Evolutionary conservation across 768 basidiomycete genomes (phyloP).

Genomic region (Trametes sanguinea): DNA sequence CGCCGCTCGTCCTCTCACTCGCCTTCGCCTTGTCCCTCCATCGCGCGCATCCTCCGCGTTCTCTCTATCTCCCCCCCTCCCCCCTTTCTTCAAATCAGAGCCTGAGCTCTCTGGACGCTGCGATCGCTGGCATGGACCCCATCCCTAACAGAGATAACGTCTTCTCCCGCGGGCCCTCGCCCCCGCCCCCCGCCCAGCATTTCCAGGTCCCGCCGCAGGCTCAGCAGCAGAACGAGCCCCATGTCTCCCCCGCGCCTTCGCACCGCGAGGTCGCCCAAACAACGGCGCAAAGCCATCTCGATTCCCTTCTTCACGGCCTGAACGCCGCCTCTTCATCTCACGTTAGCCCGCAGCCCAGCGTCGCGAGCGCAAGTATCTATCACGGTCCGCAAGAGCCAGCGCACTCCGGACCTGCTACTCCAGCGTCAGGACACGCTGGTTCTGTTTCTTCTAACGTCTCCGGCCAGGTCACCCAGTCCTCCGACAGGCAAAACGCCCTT

Average conservation of each 20-base stretch:
- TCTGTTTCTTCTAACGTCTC: conserved; percentile 44
- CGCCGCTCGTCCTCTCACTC: neutral
- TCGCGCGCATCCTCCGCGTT: conserved; percentile 24
- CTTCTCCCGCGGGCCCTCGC: conserved; percentile 35
- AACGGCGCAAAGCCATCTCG: conserved; percentile 61
- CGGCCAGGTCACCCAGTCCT: conserved; percentile 39
- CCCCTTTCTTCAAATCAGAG: conserved; percentile 6
- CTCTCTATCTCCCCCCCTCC: conserved; percentile 25
- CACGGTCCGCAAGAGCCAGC: conserved; percentile 31
- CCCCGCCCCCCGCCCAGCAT: conserved; percentile 28
- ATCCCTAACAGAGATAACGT: conserved; percentile 33
- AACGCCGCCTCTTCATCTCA: conserved; percentile 43
- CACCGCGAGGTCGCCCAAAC: conserved; percentile 42
- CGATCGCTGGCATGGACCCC: conserved; percentile 32
- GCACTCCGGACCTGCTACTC: conserved; percentile 47
- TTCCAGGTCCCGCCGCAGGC: conserved; percentile 26
- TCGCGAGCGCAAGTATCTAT: conserved; percentile 28
- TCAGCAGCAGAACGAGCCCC: conserved; percentile 33
- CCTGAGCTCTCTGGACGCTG: conserved; percentile 10
- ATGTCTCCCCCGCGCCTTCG: conserved; percentile 35
- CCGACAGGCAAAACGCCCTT: conserved; percentile 75
- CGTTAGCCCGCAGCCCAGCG: conserved; percentile 35
- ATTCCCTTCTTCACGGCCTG: conserved; percentile 66
- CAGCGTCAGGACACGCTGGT: conserved; percentile 42
- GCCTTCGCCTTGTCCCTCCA: conserved; percentile 5